These are phyloP conservation scores for Rhizoctonia solani DNA, from an alignment of 1,284 basidiomycete genomes.

Conservation along the genomic window DNA sequence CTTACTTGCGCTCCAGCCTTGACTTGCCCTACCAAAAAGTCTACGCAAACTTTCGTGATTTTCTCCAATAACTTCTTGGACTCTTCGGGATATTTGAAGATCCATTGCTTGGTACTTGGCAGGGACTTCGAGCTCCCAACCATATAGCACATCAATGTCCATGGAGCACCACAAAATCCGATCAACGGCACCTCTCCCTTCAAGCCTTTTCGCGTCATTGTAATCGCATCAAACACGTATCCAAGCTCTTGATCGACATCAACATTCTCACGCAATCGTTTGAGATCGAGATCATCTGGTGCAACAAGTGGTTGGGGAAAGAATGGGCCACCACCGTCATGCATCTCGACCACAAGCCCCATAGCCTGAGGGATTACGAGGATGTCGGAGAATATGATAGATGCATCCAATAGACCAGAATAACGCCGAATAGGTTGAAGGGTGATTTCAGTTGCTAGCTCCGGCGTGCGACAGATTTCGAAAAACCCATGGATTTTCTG, in stretches of 20 bases:
- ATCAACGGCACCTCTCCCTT: conserved; percentile 89
- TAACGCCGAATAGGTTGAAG: conserved; percentile 90
- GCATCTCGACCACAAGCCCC: conserved; percentile 94
- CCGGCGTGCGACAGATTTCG: conserved; percentile 87
- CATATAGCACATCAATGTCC: conserved; percentile 98
- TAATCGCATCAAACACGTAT: conserved; percentile 91
- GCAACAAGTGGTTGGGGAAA: conserved; percentile 82
- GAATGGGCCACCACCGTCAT: conserved; percentile 71
- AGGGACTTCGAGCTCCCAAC: conserved; percentile 87
- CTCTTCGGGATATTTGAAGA: conserved; percentile 85
- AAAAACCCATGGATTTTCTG: conserved; percentile 89
- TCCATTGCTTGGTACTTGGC: conserved; percentile 88
- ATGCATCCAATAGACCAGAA: conserved; percentile 81
- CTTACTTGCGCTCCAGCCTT: conserved; percentile 89
- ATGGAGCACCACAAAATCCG: conserved; percentile 93
- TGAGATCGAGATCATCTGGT: conserved; percentile 67
- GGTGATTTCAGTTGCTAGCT: conserved; percentile 83
- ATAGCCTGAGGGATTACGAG: conserved; percentile 95
- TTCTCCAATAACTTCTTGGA: conserved; percentile 73
- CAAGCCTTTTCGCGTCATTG: conserved; percentile 74
- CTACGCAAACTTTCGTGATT: conserved; percentile 83
- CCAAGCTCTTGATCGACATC: conserved; percentile 81
- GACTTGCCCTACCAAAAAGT: conserved; percentile 88
- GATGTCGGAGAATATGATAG: conserved; percentile 97
- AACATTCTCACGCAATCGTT: conserved; percentile 60